Conservation (phyloP, 1,139 yeast genomes). For the Meyerozyma guilliermondii region DNA sequence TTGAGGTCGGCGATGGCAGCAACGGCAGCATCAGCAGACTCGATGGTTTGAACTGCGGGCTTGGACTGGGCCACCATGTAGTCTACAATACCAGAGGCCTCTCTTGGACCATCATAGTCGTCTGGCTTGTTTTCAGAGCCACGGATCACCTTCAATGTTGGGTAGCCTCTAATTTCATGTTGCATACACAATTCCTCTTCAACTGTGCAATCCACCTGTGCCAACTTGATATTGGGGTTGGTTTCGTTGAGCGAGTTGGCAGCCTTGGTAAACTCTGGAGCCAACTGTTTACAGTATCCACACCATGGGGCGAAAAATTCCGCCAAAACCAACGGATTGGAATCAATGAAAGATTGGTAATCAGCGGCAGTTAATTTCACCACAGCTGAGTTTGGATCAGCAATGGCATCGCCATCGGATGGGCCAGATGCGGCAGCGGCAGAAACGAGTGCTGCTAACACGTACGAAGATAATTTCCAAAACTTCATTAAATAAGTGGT, state of each 20-base stretch:
- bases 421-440: conserved; percentile 40
- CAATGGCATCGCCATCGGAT: conserved; percentile 56
- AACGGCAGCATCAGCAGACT: conserved; percentile 44
- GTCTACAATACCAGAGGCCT: conserved; percentile 67
- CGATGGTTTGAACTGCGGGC: conserved; percentile 66
- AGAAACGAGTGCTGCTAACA: conserved; percentile 35
- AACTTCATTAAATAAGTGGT: conserved; percentile 28
- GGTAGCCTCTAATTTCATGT: conserved; percentile 82
- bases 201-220: conserved; percentile 90
- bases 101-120: conserved; percentile 82
- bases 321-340: conserved; percentile 78
- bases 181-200: conserved; percentile 75
- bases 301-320: conserved; percentile 99
- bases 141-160: conserved; percentile 82
- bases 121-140: conserved; percentile 31
- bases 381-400: conserved; percentile 84
- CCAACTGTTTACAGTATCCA: conserved; percentile 94
- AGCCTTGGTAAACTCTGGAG: conserved; percentile 85
- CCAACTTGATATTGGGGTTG: conserved; percentile 62
- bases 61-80: conserved; percentile 80
- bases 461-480: conserved; percentile 35
- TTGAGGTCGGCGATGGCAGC: conserved; percentile 41
- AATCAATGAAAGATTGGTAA: conserved; percentile 61
- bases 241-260: conserved; percentile 68
- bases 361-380: conserved; percentile 61